Conservation (phyloP, 495 filamentous ascomycete species). For the Clohesyomyces aquaticus region DNA sequence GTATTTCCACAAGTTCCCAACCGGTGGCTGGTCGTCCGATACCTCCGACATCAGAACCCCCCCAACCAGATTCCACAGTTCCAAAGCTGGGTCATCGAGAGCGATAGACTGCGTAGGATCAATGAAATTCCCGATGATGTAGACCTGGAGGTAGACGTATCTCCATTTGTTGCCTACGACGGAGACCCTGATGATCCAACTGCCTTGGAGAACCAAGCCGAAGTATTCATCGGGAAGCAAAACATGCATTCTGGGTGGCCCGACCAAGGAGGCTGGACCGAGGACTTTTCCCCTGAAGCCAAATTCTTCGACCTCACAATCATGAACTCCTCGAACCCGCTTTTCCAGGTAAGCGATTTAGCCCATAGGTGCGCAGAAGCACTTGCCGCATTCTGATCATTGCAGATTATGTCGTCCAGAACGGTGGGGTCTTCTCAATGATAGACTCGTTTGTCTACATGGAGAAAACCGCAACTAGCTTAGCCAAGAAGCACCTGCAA, state of each 20-base stretch:
- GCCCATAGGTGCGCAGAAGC: no score
- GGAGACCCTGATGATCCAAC: not conserved
- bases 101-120: slow-evolving; percentile 48
- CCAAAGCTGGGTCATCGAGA: slow-evolving; percentile 56
- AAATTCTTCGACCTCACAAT: slow-evolving; percentile 44
- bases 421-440: slow-evolving; percentile 56
- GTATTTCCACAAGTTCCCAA: slow-evolving; percentile 8
- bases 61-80: slow-evolving; percentile 36
- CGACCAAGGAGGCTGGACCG: not conserved
- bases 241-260: slow-evolving; percentile 24
- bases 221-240: slow-evolving; percentile 56
- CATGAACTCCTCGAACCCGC: slow-evolving; percentile 49
- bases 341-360: slow-evolving; percentile 46
- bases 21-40: slow-evolving; percentile 20
- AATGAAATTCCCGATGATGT: slow-evolving; percentile 41
- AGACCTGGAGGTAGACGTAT: slow-evolving; percentile 56
- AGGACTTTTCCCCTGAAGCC: not conserved
- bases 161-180: slow-evolving; percentile 51
- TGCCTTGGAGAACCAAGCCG: slow-evolving; percentile 51
- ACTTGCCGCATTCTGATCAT: no score
- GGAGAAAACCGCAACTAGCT: not conserved
- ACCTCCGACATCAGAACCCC: slow-evolving; percentile 4
- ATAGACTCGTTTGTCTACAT: slow-evolving; percentile 54
- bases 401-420: slow-evolving; percentile 55
- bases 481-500: not conserved